Evolutionary conservation across 495 filamentous ascomycete species (phyloP).

Genomic region (Cudoniella acicularis): DNA sequence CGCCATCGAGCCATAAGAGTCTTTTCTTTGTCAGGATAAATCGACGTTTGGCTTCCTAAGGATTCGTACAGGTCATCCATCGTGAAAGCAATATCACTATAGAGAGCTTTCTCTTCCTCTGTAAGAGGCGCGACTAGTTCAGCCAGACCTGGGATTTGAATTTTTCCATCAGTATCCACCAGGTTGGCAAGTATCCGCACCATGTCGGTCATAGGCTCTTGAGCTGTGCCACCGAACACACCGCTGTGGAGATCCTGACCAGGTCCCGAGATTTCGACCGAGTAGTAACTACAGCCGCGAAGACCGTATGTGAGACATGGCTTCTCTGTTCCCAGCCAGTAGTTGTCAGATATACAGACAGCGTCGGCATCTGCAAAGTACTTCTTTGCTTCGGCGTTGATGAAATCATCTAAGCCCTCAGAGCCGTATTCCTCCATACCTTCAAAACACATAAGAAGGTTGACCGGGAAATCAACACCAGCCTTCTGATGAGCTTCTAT

Average conservation of each 20-base stretch:
- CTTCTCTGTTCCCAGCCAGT: conserved; percentile 98
- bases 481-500: conserved; percentile 97
- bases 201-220: conserved; percentile 98
- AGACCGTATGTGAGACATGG: conserved; percentile 97
- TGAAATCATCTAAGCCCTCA: conserved; percentile 93
- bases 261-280: conserved; percentile 79
- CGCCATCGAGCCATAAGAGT: conserved; percentile 96
- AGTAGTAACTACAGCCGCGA: conserved; percentile 97
- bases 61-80: conserved; percentile 94
- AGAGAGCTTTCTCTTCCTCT: conserved; percentile 80
- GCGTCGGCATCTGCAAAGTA: conserved; percentile 95
- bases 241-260: conserved; percentile 93
- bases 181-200: conserved; percentile 74
- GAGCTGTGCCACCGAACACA: conserved; percentile 91
- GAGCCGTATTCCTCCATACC: conserved; percentile 99
- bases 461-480: conserved; percentile 91
- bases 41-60: conserved; percentile 78
- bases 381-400: conserved; percentile 79
- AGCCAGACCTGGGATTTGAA: conserved; percentile 81
- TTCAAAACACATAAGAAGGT: conserved; percentile 99
- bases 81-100: conserved; percentile 81
- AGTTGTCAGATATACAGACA: conserved; percentile 98
- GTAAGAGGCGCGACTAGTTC: conserved; percentile 88
- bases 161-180: conserved; percentile 86
- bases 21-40: conserved; percentile 77